These are phyloP conservation scores for Teratosphaeria nubilosa DNA, from an alignment of 2,329 filamentous ascomycete genomes.

Conservation along the genomic window DNA sequence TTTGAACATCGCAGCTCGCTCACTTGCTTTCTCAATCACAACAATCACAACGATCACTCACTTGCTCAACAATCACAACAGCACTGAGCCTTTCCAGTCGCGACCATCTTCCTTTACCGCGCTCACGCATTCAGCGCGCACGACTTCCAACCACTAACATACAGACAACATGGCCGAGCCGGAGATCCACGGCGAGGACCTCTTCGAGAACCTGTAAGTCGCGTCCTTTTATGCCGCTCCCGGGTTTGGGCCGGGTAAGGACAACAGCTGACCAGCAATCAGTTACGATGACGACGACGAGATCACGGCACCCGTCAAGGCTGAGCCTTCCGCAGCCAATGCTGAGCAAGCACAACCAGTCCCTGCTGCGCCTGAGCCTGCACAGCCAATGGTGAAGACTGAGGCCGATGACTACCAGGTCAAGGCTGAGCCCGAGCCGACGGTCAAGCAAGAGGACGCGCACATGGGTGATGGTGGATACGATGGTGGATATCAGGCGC, in stretches of 20 bases:
- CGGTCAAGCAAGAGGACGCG: background rate
- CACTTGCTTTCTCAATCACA: too few relatives aligned
- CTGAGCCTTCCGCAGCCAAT: conserved; percentile 5
- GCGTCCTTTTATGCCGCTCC: background rate
- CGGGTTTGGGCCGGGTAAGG: background rate
- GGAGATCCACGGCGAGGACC: conserved; percentile 73
- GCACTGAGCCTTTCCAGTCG: too few relatives aligned
- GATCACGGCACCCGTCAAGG: conserved; percentile 3
- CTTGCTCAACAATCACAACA: too few relatives aligned
- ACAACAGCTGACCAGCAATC: conserved; percentile 2
- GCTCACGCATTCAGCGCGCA: background rate
- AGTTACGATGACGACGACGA: conserved; percentile 39
- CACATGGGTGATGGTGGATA: conserved; percentile 1
- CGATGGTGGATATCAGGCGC: conserved; percentile 4
- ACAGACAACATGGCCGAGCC: conserved; percentile 62
- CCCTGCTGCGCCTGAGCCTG: conserved; percentile 17
- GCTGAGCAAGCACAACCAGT: conserved; percentile 17
- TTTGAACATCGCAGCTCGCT: background rate
- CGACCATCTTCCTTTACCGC: background rate
- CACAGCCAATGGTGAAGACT: conserved; percentile 5
- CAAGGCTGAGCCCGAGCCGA: conserved; percentile 18
- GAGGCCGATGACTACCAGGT: conserved; percentile 17
- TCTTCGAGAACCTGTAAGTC: conserved; percentile 86
- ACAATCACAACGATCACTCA: too few relatives aligned
- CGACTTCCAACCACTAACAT: background rate